Conservation (phyloP, 768 basidiomycete genomes). For the Boletus rubropictus region DNA sequence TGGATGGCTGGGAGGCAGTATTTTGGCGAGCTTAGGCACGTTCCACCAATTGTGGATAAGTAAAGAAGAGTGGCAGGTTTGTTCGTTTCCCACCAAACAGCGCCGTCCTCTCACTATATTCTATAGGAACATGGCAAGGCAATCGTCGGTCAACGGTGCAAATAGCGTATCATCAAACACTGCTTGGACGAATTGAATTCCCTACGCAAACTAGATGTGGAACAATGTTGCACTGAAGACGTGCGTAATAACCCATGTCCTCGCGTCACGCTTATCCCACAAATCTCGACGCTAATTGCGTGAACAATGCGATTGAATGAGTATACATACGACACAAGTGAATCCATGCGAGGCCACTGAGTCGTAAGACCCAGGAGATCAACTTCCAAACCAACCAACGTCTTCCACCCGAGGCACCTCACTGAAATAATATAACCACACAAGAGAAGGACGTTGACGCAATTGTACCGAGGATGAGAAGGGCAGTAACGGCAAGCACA, state of each 20-base stretch:
- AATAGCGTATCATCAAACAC: constrained; percentile 36
- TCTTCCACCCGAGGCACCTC: constrained; percentile 6
- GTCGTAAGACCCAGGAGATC: constrained; percentile 29
- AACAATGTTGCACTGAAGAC: not conserved
- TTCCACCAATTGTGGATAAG: constrained; percentile 98
- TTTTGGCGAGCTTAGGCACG: constrained; percentile 89
- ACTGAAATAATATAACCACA: constrained; percentile 21
- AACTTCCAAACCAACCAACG: constrained; percentile 30
- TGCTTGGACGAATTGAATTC: not conserved
- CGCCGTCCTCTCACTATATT: constrained; percentile 1
- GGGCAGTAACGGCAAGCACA: constrained; percentile 23
- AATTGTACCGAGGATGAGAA: constrained; percentile 12
- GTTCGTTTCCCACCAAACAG: constrained; percentile 19
- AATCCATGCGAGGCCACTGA: constrained; percentile 7
- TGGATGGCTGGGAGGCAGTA: constrained; percentile 94
- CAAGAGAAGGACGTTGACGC: constrained; percentile 11
- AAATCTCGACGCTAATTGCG: not conserved
- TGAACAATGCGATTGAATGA: constrained; percentile 14
- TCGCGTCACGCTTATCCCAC: not conserved
- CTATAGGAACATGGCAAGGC: constrained; percentile 73
- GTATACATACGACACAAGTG: constrained; percentile 6
- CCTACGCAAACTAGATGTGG: not conserved
- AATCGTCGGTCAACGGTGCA: constrained; percentile 83
- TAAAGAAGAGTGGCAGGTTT: constrained; percentile 85
- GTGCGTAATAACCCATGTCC: not conserved